Conservation (phyloP, 495 filamentous ascomycete species). For the Penicillium manginii region DNA sequence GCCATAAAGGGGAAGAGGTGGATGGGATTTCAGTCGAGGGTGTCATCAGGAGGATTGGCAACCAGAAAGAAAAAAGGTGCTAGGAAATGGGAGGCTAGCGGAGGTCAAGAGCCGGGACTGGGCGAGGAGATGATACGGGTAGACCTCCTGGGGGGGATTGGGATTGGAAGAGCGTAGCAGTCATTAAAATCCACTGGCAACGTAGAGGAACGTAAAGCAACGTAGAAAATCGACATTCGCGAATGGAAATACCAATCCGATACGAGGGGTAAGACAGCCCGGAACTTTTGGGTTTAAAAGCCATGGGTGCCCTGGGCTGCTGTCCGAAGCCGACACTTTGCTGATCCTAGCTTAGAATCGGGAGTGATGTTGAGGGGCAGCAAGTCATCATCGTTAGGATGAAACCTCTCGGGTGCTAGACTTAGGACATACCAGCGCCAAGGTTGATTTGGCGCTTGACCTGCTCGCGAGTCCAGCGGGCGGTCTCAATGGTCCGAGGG, state of each 20-base stretch:
- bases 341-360: not conserved
- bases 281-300: not conserved
- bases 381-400: conserved; percentile 14
- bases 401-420: conserved; percentile 4
- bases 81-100: conserved; percentile 15
- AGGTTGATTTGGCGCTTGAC: conserved; percentile 84
- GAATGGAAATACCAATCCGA: conserved; percentile 1
- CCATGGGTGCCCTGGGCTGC: not conserved
- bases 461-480: conserved; percentile 95
- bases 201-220: not conserved
- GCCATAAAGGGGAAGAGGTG: conserved; percentile 41
- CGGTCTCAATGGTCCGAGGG: conserved; percentile 84
- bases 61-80: conserved; percentile 3
- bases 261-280: not conserved
- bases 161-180: not conserved
- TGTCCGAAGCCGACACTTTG: not conserved
- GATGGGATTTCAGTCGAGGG: conserved; percentile 24
- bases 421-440: conserved; percentile 46
- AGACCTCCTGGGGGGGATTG: not conserved
- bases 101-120: conserved; percentile 12
- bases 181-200: not conserved
- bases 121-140: not conserved
- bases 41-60: conserved; percentile 25
- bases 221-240: not conserved
- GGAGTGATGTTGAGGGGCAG: conserved; percentile 2